Base-by-base conservation (phyloP, 139 green algal genomes). In the Chlamydomonas eustigma region DNA sequence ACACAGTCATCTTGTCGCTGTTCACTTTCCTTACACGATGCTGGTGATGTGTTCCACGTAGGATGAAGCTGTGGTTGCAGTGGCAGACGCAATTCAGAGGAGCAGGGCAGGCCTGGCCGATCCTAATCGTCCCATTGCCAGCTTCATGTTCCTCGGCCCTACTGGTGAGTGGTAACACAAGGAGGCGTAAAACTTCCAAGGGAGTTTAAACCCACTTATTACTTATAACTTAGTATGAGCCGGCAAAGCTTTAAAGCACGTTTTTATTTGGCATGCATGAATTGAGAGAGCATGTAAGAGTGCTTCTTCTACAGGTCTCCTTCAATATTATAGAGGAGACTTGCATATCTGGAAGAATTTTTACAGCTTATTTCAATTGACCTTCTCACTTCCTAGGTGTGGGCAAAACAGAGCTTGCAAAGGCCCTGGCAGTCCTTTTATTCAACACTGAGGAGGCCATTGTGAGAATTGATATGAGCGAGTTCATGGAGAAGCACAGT, bases 61-160 rank as follows among this genome's bases (percentile, higher is more conserved):
- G 44, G 44, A 58, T 58, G 44, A 58, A 58, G 69, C 69, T 33
- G 92, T 98, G 34, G 78, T 88, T 39, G 89, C 88, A 2, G 95
- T 98, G 65, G 87, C 93, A 32, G 95, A 98, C 70, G 95, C 95
- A 37, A 97, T 98, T 78, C 95, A 98, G 89, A 86, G 95, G 72
- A 94, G 86, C 1, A 84, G 95, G 6, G 95, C 95, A n/a, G 95
- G 95, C 2, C 86, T 98, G 58, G 82, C 84, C 4, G 93, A 97
- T 77, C 83, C 83, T 71, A 82, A 84, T 71, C 65, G 74, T 39
- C 95, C 95, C 58, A 98, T 98, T 66, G 95, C 95, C 8, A 91
- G 75, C 64, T 98, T 99, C 88, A 98, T 99, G 93, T 99, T 99
- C 83, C 87, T 99, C 76, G 94, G 94, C 2, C 95, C 95, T 37